phyloP scores from a whole-genome alignment of 805 yeast species.

The Ogataea nonfermentans region DNA sequence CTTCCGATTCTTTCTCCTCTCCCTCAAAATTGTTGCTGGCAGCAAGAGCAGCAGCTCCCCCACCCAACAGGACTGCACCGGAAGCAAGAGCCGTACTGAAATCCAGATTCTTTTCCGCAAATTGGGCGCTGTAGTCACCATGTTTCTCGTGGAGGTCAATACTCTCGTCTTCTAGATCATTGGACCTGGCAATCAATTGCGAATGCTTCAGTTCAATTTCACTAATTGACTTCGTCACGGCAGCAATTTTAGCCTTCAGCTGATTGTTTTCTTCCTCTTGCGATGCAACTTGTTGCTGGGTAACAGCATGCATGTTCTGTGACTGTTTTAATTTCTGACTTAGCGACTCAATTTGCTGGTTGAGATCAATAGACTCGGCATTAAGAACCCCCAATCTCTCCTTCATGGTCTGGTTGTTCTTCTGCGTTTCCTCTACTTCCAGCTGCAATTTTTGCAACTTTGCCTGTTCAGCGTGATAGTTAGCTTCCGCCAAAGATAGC shows the following conservation, averaged over 20 bases:
- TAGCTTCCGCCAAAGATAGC: conserved; percentile 74
- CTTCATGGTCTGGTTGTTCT: conserved; percentile 60
- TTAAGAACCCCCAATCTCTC: conserved; percentile 67
- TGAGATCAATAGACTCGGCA: conserved; percentile 61
- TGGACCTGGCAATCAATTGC: conserved; percentile 20
- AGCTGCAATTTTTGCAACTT: conserved; percentile 60
- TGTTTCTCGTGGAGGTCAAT: conserved; percentile 38
- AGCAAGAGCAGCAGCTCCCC: conserved; percentile 22
- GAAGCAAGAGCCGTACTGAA: conserved; percentile 31
- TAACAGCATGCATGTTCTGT: conserved; percentile 60
- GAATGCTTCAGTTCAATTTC: conserved; percentile 30
- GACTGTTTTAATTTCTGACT: conserved; percentile 59
- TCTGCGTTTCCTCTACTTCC: conserved; percentile 64
- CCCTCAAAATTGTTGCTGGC: conserved; percentile 12
- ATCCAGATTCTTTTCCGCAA: conserved; percentile 32
- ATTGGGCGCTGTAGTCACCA: conserved; percentile 32
- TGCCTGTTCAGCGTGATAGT: conserved; percentile 64
- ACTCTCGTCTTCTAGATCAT: conserved; percentile 38
- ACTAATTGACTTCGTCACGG: conserved; percentile 24
- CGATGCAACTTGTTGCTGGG: conserved; percentile 66
- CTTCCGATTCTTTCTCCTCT: not conserved
- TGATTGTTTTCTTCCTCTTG: conserved; percentile 47
- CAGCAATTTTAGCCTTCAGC: conserved; percentile 25
- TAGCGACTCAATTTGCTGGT: conserved; percentile 51
- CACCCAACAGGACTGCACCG: conserved; percentile 27